Base-by-base conservation (phyloP, 2,329 filamentous ascomycete species). In the Stemphylium lycopersici region DNA sequence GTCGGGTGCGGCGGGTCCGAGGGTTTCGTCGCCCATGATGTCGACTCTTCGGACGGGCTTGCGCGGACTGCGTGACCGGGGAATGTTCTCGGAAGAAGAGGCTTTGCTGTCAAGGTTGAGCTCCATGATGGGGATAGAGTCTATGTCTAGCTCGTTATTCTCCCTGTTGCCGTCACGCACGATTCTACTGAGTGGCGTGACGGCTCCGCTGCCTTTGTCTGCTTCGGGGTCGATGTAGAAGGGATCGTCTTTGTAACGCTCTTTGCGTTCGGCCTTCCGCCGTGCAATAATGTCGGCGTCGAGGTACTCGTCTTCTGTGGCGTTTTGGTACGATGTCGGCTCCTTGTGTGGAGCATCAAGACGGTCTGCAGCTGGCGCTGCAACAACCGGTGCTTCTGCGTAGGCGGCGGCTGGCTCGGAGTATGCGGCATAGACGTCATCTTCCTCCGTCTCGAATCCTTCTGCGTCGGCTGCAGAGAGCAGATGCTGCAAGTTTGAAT, bases 71-170 rank as follows among this genome's bases (percentile, higher is more conserved):
- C 68, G 55, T 15, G 66, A 56, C 13, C 69, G 59, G 13, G 59
- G 57, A 13, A 64, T 22, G 15, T 65, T 54, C 31, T 67, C 64
- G 4, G 56, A 60, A 5, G 58, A 65, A 44, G 64, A 59, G 2
- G 49, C 59, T 22, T 53, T 61, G 22, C 56, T 61, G 33, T 88
- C 87, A 6, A 97, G 83, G 58, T 96, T 88, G 41, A 99, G 82
- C 71, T 96, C 87, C 87, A 99, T 95, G 67, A 99, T 93, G 2
- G 95, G 95, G 66, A 99, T 99, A 2, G 91, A 86, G 75, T 99
- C 95, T 38, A 99, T 88, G 70, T 99, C 93, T 7, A 98, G 79
- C 39, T 90, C 89, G 2, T 88, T 71, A n/a, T 66, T 65, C n/a
- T 67, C 87, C 2, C 87, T 88, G 69, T 93, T 93, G 52, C 86